Base-by-base conservation (phyloP, 345 rosid species). In the Arabidopsis thaliana region DNA sequence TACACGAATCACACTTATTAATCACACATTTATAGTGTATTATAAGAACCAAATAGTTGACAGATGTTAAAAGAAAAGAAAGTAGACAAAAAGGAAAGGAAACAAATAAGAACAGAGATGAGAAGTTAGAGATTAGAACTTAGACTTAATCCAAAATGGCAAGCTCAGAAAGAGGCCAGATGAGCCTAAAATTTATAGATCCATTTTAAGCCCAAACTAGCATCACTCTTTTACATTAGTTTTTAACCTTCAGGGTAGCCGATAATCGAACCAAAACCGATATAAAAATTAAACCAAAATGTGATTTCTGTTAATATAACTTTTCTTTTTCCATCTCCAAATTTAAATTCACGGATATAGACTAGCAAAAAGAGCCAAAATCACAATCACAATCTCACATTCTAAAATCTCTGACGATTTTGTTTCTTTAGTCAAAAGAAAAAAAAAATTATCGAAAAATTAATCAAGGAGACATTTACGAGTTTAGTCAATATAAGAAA, bases 1-100 rank as follows among this genome's bases (percentile, higher is more conserved):
- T 12, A 49, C 22, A 74, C 67, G 78, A 49, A 37, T 24, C 13
- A 38, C 45, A 59, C 52, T 66, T 74, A 48, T 49, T 2, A 4
- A 56, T 67, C 78, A 58, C 67, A 74, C 37, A 57, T 34, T 42
- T 45, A 23, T 57, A 57, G 30, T 46, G 11, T 45, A 45, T 46
- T 34, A 10, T 44, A 45, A 24, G 4, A 44, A 14, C 24, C 45
- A 8, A 32, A 12, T 22, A 50, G n/a, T 24, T 36, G 20, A 41
- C 28, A 41, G 13, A 42, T 42, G 46, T 13, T 42, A 4, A 42
- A 42, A 46, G 3, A 13, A 44, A 12, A 42, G 14, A 14, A 14
- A 42, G 16, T 12, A 12, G 16, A 42, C 46, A 9, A 46, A 28
- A 8, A 16, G n/a, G 10, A 2, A 6, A 16, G 5, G 6, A n/a